phyloP scores from a whole-genome alignment of 2,329 filamentous ascomycete genomes.

The Colletotrichum plurivorum region DNA sequence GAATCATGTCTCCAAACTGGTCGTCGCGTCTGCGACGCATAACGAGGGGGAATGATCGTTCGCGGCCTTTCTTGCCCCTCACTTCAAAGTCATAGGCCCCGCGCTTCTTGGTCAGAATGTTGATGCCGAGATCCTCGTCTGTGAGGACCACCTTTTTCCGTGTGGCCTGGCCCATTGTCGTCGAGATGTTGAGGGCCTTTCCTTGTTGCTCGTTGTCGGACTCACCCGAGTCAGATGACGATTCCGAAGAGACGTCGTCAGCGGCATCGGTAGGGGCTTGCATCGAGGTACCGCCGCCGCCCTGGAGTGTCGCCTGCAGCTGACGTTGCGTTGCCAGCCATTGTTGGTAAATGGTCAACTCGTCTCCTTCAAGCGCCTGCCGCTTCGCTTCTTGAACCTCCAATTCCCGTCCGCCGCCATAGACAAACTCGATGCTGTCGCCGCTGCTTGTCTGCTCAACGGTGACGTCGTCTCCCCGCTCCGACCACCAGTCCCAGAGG shows the following conservation, averaged over 20 bases:
- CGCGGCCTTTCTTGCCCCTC: slow-evolving; percentile 89
- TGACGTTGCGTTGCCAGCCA: slow-evolving; percentile 92
- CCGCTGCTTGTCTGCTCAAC: slow-evolving; percentile 68
- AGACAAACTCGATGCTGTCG: slow-evolving; percentile 76
- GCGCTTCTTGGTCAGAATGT: slow-evolving; percentile 89
- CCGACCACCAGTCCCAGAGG: slow-evolving; percentile 86
- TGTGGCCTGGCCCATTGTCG: slow-evolving; percentile 85
- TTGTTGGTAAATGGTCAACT: slow-evolving; percentile 88
- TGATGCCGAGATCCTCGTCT: slow-evolving; percentile 93
- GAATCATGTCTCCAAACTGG: slow-evolving; percentile 94
- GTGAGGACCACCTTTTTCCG: slow-evolving; percentile 89
- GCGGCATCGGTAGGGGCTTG: slow-evolving; percentile 81
- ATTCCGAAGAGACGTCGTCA: slow-evolving; percentile 89
- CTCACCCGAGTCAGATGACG: slow-evolving; percentile 88
- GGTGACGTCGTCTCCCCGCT: slow-evolving; percentile 74
- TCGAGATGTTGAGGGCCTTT: slow-evolving; percentile 89
- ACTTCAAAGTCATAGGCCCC: slow-evolving; percentile 96
- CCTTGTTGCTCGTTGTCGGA: slow-evolving; percentile 93
- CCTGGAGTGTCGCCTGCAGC: slow-evolving; percentile 84
- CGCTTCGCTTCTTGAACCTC: slow-evolving; percentile 73
- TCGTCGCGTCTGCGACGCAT: slow-evolving; percentile 84
- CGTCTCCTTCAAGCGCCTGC: slow-evolving; percentile 79
- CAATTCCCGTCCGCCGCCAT: slow-evolving; percentile 74
- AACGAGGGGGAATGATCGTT: slow-evolving; percentile 91
- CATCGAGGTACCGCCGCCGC: slow-evolving; percentile 75